Evolutionary conservation across 345 rosid species (phyloP).

Genomic region (Citrus sp.): DNA sequence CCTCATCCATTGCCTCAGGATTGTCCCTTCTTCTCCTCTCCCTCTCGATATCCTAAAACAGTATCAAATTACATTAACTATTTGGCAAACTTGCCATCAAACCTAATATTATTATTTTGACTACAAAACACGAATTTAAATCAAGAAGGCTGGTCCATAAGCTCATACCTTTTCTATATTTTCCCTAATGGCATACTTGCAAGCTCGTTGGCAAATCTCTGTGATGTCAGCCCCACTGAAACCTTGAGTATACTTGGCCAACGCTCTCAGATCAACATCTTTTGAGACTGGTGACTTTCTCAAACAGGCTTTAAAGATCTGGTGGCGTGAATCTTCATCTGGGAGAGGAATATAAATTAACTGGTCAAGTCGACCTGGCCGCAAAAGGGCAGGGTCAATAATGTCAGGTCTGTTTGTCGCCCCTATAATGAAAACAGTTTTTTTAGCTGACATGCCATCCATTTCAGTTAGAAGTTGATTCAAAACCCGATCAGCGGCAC

Average conservation of each 20-base stretch:
- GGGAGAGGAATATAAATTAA: slow-evolving; percentile 73
- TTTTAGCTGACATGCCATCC: slow-evolving; percentile 74
- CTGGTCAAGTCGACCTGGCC: slow-evolving; percentile 70
- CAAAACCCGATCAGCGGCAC: slow-evolving; percentile 67
- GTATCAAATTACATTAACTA: neutral
- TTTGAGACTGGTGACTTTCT: slow-evolving; percentile 58
- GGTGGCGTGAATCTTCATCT: slow-evolving; percentile 57
- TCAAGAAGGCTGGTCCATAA: neutral
- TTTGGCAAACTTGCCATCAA: neutral
- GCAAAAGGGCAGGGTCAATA: slow-evolving; percentile 46
- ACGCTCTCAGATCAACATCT: slow-evolving; percentile 59
- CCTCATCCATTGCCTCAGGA: slow-evolving; percentile 58
- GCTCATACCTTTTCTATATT: slow-evolving; percentile 58
- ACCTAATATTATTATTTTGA: neutral
- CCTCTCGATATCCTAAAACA: slow-evolving; percentile 43
- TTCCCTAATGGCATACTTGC: slow-evolving; percentile 70
- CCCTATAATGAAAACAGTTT: slow-evolving; percentile 64
- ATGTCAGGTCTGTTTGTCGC: slow-evolving; percentile 69
- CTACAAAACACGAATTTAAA: neutral
- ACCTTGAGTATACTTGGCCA: slow-evolving; percentile 59
- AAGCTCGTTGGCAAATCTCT: slow-evolving; percentile 63
- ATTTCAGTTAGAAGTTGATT: slow-evolving; percentile 73
- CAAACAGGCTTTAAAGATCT: slow-evolving; percentile 57
- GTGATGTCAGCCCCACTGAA: slow-evolving; percentile 72
- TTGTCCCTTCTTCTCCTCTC: slow-evolving; percentile 32